Percentiles rank a stretch among this genome's conserved stretches.
Conservation (phyloP, 2,329 filamentous ascomycete species). For the Sarocladiaceae sp. region DNA sequence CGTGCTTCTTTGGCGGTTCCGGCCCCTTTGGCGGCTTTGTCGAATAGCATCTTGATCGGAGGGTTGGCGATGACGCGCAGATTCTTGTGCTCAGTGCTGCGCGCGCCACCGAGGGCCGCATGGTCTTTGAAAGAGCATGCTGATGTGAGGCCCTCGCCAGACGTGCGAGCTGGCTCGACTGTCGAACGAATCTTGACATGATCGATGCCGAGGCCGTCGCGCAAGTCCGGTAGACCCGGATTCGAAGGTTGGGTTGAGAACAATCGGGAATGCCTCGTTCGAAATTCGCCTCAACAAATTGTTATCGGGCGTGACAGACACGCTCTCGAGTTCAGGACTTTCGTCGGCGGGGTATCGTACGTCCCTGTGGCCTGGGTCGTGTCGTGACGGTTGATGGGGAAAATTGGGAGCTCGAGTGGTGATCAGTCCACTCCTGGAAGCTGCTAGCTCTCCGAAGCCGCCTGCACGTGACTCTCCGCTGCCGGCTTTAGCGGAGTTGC, state of each 20-base stretch:
- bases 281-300: background rate
- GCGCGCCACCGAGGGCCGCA: slow-evolving; percentile 29
- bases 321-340: background rate
- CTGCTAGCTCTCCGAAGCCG: slow-evolving; percentile 5
- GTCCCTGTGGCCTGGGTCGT: slow-evolving; percentile 4
- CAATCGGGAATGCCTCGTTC: background rate
- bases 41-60: slow-evolving; percentile 32
- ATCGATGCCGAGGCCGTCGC: slow-evolving; percentile 25
- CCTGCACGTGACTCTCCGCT: slow-evolving; percentile 1
- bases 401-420: slow-evolving; percentile 9
- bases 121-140: slow-evolving; percentile 43
- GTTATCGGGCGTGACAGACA: background rate
- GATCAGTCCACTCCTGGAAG: slow-evolving; percentile 10
- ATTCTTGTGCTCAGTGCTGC: slow-evolving; percentile 45
- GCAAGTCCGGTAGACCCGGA: slow-evolving; percentile 28
- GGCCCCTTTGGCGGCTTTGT: slow-evolving; percentile 28
- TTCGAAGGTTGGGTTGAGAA: slow-evolving; percentile 14
- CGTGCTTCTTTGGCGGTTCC: slow-evolving; percentile 17
- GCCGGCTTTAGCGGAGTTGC: slow-evolving; percentile 3
- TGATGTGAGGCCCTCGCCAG: slow-evolving; percentile 54
- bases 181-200: slow-evolving; percentile 66
- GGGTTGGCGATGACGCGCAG: slow-evolving; percentile 29
- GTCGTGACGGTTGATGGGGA: slow-evolving; percentile 3
- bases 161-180: slow-evolving; percentile 62
- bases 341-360: background rate